Conservation (phyloP, 805 yeast species). For the Candida fluviatilis region DNA sequence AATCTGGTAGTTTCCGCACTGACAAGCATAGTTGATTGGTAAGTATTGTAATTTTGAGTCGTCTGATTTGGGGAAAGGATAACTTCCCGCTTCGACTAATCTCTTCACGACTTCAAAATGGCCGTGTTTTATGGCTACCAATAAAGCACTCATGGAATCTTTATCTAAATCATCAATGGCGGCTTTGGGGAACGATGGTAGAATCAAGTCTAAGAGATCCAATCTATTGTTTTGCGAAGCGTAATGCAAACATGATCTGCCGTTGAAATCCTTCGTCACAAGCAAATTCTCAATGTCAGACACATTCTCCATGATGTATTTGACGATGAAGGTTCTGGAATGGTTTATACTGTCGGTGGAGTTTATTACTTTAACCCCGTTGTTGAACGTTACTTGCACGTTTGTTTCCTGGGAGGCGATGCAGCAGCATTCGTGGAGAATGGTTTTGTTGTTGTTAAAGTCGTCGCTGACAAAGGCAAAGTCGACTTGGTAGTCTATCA, state of each 20-base stretch:
- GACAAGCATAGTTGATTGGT: constrained; percentile 85
- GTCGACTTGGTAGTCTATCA: constrained; percentile 48
- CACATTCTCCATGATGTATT: constrained; percentile 25
- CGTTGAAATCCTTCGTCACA: constrained; percentile 55
- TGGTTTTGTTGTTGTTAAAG: constrained; percentile 51
- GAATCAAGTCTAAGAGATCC: constrained; percentile 40
- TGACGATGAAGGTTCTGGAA: constrained; percentile 33
- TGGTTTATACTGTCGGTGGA: constrained; percentile 36
- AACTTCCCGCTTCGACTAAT: constrained; percentile 31
- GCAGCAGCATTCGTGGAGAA: constrained; percentile 66
- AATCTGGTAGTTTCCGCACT: constrained; percentile 69
- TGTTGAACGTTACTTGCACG: constrained; percentile 38
- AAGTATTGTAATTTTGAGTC: constrained; percentile 57
- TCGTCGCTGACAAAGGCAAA: constrained; percentile 63
- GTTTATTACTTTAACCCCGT: constrained; percentile 38
- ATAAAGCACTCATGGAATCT: constrained; percentile 76
- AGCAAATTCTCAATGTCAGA: constrained; percentile 19
- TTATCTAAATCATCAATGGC: constrained; percentile 56
- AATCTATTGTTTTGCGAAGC: constrained; percentile 59
- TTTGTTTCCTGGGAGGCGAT: constrained; percentile 32
- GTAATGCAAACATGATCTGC: constrained; percentile 82
- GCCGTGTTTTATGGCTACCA: constrained; percentile 70
- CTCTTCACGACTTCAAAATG: constrained; percentile 42
- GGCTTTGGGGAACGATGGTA: constrained; percentile 31
- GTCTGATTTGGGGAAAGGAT: constrained; percentile 42